These are phyloP conservation scores for Acarospora socialis DNA, from an alignment of 2,329 filamentous ascomycete species.

Conservation along the genomic window DNA sequence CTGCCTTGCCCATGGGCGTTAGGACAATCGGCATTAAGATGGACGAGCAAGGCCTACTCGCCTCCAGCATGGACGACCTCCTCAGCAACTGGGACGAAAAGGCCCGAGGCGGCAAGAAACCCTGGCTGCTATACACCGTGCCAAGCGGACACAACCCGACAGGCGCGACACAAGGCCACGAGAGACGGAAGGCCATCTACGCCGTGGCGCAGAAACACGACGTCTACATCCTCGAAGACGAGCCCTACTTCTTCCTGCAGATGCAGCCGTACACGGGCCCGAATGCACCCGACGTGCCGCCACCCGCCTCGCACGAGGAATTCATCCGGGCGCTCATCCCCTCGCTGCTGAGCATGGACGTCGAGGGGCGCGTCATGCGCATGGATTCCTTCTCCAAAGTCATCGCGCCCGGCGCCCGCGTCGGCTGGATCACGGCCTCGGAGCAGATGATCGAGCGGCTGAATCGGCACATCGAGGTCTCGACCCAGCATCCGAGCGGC, in stretches of 20 bases:
- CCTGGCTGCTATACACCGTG: conserved; percentile 55
- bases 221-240: conserved; percentile 76
- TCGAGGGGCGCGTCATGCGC: conserved; percentile 75
- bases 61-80: conserved; percentile 46
- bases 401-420: conserved; percentile 62
- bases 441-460: conserved; percentile 75
- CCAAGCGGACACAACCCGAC: conserved; percentile 85
- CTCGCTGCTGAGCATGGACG: conserved; percentile 64
- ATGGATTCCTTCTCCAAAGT: conserved; percentile 93
- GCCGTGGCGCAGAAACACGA: conserved; percentile 70
- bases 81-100: conserved; percentile 50
- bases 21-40: conserved; percentile 47
- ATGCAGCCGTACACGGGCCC: conserved; percentile 56
- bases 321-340: conserved; percentile 64
- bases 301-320: conserved; percentile 49
- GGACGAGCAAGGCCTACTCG: conserved; percentile 51
- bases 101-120: conserved; percentile 45
- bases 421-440: conserved; percentile 81
- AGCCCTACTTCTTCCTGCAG: conserved; percentile 89
- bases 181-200: conserved; percentile 60
- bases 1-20: conserved; percentile 48
- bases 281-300: conserved; percentile 35
- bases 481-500: conserved; percentile 73
- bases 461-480: conserved; percentile 66
- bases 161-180: conserved; percentile 59